Evolutionary conservation across 2,329 filamentous ascomycete species (phyloP).

Genomic region (Fusarium denticulatum): DNA sequence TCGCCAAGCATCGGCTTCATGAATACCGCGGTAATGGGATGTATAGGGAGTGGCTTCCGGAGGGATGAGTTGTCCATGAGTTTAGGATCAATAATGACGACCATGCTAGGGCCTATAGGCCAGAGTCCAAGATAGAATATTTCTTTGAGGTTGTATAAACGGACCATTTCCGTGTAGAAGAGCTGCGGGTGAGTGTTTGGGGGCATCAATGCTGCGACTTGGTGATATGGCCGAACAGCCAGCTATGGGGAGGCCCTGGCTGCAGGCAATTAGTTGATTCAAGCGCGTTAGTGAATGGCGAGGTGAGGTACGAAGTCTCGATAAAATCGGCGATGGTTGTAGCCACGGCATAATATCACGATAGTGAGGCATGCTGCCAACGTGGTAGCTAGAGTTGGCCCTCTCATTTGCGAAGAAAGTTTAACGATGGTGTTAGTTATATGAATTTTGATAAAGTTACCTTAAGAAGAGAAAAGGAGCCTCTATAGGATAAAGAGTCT

Average conservation of each 20-base stretch:
- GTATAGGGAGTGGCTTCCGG: neutral
- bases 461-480: too few relatives aligned
- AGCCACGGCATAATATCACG: neutral
- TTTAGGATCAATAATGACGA: neutral
- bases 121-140: conserved; percentile 29
- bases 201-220: conserved; percentile 8
- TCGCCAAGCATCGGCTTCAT: conserved; percentile 1
- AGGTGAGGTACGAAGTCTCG: conserved; percentile 1
- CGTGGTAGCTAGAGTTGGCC: neutral
- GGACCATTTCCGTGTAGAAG: conserved; percentile 16
- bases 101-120: neutral
- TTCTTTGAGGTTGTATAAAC: neutral
- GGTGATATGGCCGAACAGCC: conserved; percentile 18
- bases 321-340: conserved; percentile 18
- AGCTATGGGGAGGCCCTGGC: conserved; percentile 24
- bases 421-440: neutral
- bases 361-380: neutral
- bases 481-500: neutral
- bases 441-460: neutral
- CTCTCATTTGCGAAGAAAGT: neutral
- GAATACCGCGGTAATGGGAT: neutral
- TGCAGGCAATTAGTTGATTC: neutral
- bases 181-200: conserved; percentile 18
- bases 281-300: rapidly evolving
- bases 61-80: conserved; percentile 8